These are phyloP conservation scores for Emmonsiellopsis sp. DNA, from an alignment of 2,329 filamentous ascomycete genomes.

Conservation along the genomic window DNA sequence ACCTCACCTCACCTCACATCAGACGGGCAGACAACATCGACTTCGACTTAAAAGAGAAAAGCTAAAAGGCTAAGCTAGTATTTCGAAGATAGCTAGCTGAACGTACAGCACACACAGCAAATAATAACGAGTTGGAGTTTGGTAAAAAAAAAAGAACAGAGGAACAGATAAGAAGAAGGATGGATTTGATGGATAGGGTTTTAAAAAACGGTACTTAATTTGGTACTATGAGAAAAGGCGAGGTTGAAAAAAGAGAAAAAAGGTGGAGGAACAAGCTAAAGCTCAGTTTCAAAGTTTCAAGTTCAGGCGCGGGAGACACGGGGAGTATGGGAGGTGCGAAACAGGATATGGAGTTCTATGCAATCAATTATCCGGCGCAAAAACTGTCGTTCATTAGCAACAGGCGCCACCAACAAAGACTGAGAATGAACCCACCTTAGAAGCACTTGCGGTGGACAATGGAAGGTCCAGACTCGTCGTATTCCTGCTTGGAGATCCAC, in stretches of 20 bases:
- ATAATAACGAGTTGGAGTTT: too few species aligned
- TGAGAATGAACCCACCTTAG: conserved; percentile 55
- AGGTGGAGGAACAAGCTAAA: not conserved
- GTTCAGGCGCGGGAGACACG: not conserved
- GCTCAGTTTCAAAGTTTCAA: too few species aligned
- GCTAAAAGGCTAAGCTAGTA: too few species aligned
- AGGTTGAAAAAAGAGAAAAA: not conserved
- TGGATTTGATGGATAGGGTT: not conserved
- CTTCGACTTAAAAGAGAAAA: too few species aligned
- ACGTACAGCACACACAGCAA: too few species aligned
- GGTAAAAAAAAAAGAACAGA: not conserved
- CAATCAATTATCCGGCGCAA: not conserved
- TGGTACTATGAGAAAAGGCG: not conserved
- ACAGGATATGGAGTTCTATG: not conserved
- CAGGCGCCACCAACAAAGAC: too few species aligned
- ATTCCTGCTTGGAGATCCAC: conserved; percentile 99
- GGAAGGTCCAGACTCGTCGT: conserved; percentile 98
- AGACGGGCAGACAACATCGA: too few species aligned
- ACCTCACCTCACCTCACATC: too few species aligned
- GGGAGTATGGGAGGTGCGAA: not conserved
- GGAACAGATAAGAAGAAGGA: not conserved
- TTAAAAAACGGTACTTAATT: not conserved
- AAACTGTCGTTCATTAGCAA: not conserved
- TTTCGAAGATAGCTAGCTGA: too few species aligned
- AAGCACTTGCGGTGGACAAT: conserved; percentile 99